phyloP scores from a whole-genome alignment of 805 yeast genomes.

The Candida piceae region DNA sequence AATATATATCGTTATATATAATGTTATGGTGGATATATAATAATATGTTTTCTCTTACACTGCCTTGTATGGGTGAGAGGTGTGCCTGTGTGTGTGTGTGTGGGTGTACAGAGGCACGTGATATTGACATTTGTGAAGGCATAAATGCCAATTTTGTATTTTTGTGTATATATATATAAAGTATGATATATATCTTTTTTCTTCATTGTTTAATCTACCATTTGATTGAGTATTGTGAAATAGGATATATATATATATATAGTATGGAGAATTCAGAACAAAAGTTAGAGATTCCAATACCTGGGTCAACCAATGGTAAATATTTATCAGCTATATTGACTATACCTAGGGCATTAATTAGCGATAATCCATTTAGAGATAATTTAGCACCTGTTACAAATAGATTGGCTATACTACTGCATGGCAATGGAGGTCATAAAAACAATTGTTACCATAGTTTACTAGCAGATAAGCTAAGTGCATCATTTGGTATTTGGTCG shows the following conservation, averaged over 20 bases:
- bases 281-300: background rate
- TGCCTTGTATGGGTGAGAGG: no score
- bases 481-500: constrained; percentile 46
- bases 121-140: no score
- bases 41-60: no score
- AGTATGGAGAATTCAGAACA: background rate
- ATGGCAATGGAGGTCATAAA: constrained; percentile 84
- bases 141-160: no score
- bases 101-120: no score
- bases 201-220: no score
- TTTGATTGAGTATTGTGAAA: background rate
- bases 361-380: constrained; percentile 7
- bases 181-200: no score
- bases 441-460: constrained; percentile 67
- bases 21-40: no score
- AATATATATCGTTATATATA: no score
- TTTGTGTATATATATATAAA: no score
- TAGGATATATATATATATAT: no score
- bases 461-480: constrained; percentile 57
- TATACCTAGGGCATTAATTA: constrained; percentile 12
- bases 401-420: constrained; percentile 53
- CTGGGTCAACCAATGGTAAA: background rate
- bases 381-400: constrained; percentile 15
- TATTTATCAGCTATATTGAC: constrained; percentile 18
- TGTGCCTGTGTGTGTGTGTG: no score